Evolutionary conservation across 352 stramenopile species (phyloP).

Genomic region (Pythium plurisporium): DNA sequence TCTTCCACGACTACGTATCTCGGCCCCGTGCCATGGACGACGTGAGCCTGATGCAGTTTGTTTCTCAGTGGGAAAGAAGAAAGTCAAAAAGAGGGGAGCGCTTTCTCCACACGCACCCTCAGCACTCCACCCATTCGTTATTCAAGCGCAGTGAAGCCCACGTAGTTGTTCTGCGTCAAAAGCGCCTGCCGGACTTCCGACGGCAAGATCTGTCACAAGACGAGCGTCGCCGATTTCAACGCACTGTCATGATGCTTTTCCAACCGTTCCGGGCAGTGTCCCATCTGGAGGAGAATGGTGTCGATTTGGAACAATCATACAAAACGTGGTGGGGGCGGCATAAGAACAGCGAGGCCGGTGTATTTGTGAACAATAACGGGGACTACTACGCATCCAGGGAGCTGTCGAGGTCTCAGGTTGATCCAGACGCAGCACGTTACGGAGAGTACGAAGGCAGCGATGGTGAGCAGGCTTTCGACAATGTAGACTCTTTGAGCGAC

Average conservation of each 20-base stretch:
- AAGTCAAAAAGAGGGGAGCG: background rate
- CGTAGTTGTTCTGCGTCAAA: background rate
- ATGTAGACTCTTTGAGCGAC: too few relatives aligned
- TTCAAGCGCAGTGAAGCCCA: background rate
- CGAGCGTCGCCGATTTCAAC: background rate
- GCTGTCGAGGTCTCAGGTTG: background rate
- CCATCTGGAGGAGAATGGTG: background rate
- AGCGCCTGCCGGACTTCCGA: background rate
- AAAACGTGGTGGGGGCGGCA: background rate
- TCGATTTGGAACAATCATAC: background rate
- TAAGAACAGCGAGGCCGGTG: background rate
- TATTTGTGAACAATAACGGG: background rate
- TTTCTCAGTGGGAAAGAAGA: too few relatives aligned
- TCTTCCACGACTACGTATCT: too few relatives aligned
- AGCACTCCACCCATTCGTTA: background rate
- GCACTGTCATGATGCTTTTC: slow-evolving; percentile 1
- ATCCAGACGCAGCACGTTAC: background rate
- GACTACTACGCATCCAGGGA: background rate
- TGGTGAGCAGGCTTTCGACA: too few relatives aligned
- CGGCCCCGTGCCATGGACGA: too few relatives aligned
- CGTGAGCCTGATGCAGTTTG: too few relatives aligned
- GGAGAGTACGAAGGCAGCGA: background rate
- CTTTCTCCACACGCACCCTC: background rate
- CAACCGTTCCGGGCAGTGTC: background rate
- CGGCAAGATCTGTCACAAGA: background rate